Conservation (phyloP, 179 eudicot genomes). For the Actinidia polygama region DNA sequence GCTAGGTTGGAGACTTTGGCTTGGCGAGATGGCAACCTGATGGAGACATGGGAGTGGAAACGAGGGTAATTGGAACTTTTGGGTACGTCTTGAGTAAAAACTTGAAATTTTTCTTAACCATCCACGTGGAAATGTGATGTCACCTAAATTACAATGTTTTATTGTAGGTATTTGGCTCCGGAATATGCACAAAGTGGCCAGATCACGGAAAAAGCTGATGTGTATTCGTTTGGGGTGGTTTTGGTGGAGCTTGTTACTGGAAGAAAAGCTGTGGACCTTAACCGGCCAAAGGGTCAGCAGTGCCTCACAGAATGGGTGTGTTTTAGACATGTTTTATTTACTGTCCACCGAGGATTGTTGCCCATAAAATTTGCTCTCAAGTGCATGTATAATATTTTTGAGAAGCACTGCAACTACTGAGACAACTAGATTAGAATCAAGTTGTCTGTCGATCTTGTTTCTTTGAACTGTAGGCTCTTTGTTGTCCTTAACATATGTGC, state of each 20-base stretch:
- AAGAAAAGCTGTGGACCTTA: constrained; percentile 79
- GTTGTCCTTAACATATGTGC: background rate
- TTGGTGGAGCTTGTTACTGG: constrained; percentile 80
- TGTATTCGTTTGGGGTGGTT: constrained; percentile 84
- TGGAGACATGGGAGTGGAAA: constrained; percentile 79
- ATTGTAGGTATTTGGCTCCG: constrained; percentile 75
- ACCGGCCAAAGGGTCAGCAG: constrained; percentile 84
- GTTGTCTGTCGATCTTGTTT: background rate
- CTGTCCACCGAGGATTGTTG: background rate
- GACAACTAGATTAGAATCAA: background rate
- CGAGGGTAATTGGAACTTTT: constrained; percentile 86
- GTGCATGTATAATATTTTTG: background rate
- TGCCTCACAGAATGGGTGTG: constrained; percentile 88
- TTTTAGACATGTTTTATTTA: background rate
- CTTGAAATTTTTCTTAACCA: background rate
- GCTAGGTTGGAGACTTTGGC: constrained; percentile 84
- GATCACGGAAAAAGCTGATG: constrained; percentile 86
- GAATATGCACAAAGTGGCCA: constrained; percentile 91
- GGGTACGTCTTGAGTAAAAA: constrained; percentile 48
- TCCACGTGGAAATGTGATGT: background rate
- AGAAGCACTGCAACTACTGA: background rate
- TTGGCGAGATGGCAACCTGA: constrained; percentile 93
- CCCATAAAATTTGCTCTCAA: background rate
- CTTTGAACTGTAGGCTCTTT: background rate
- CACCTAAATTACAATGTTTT: background rate